Evolutionary conservation across 176 grass and related monocot genomes (phyloP).

Genomic region (Hsuehochloa calcarea): DNA sequence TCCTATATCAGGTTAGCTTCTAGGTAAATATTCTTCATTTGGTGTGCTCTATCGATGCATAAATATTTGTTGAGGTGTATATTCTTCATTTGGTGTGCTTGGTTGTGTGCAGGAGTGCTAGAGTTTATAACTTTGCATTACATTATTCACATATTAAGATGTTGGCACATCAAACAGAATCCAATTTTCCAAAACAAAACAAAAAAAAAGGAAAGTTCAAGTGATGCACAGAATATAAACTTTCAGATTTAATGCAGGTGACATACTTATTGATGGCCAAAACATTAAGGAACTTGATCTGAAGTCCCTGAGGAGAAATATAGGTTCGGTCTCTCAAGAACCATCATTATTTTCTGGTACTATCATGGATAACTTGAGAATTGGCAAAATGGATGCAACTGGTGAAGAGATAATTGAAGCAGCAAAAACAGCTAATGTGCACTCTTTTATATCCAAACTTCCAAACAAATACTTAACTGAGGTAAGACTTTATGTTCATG

Average conservation of each 20-base stretch:
- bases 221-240: neutral
- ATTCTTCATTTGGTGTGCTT: neutral
- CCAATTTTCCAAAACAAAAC: neutral
- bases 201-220: too few species aligned
- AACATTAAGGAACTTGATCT: constrained; percentile 44
- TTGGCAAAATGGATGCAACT: constrained; percentile 52
- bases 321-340: constrained; percentile 56
- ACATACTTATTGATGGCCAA: constrained; percentile 40
- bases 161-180: neutral
- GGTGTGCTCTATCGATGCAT: too few species aligned
- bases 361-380: constrained; percentile 50
- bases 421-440: constrained; percentile 52
- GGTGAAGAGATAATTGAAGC: constrained; percentile 44
- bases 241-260: constrained; percentile 25
- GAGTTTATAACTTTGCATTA: neutral
- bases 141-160: neutral
- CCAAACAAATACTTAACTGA: constrained; percentile 49
- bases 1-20: constrained; percentile 29
- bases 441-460: constrained; percentile 52
- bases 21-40: neutral
- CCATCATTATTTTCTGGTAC: constrained; percentile 54
- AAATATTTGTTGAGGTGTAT: neutral
- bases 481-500: constrained; percentile 36
- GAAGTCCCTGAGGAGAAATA: constrained; percentile 46
- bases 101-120: neutral